A percentile compares a stretch with the other conserved stretches of the same genome.
phyloP scores from a whole-genome alignment of 1,284 basidiomycete genomes.

The Ustilago curta region DNA sequence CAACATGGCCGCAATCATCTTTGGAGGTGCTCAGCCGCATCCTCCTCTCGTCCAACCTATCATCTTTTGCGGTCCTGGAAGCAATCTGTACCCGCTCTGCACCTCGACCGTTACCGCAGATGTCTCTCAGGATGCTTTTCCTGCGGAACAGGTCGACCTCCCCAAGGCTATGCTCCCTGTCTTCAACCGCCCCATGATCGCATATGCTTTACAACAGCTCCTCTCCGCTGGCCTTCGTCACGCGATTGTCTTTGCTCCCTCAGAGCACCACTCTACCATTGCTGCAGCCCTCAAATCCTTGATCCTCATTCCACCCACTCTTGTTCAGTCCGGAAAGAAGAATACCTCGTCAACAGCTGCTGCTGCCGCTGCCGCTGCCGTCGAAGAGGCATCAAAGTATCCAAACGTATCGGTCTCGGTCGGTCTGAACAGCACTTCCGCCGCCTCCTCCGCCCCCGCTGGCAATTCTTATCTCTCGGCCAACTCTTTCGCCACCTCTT shows the following conservation, averaged over 20 bases:
- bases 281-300: slow-evolving; percentile 59
- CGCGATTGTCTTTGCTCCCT: slow-evolving; percentile 63
- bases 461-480: slow-evolving; percentile 34
- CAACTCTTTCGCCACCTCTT: slow-evolving; percentile 36
- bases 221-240: slow-evolving; percentile 60
- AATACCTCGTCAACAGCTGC: slow-evolving; percentile 34
- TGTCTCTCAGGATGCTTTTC: slow-evolving; percentile 10
- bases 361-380: slow-evolving; percentile 37
- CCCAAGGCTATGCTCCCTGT: slow-evolving; percentile 67
- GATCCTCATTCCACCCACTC: slow-evolving; percentile 53
- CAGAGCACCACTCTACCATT: slow-evolving; percentile 59
- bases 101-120: slow-evolving; percentile 36
- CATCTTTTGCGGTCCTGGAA: slow-evolving; percentile 65
- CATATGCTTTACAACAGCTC: slow-evolving; percentile 65
- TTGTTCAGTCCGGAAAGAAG: slow-evolving; percentile 38
- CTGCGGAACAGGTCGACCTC: slow-evolving; percentile 29
- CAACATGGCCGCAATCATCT: slow-evolving; percentile 23
- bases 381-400: slow-evolving; percentile 41
- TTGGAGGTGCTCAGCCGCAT: slow-evolving; percentile 28
- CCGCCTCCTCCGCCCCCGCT: slow-evolving; percentile 19
- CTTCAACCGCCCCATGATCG: slow-evolving; percentile 66
- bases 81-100: slow-evolving; percentile 66
- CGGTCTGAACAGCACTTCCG: slow-evolving; percentile 42
- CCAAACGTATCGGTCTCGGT: slow-evolving; percentile 56
- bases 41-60: slow-evolving; percentile 60